Conservation (phyloP, 2,329 filamentous ascomycete genomes). For the Stenocarpella maydis region DNA sequence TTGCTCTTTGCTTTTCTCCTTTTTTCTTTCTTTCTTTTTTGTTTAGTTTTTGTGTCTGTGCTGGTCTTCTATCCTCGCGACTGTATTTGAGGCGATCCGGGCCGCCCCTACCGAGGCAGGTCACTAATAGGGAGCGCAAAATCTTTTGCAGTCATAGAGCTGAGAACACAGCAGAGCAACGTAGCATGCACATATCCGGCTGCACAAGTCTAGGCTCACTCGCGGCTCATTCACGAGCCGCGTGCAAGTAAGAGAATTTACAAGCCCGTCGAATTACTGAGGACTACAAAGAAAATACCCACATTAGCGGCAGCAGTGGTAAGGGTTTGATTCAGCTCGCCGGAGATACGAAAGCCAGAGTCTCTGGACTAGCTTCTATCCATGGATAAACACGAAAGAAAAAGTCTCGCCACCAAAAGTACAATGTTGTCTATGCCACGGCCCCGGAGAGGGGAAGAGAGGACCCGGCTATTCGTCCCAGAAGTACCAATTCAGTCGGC, state of each 20-base stretch:
- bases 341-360: not conserved
- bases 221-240: not conserved
- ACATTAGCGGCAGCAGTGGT: not conserved
- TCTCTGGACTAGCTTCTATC: not conserved
- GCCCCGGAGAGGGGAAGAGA: not conserved
- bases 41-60: too few species aligned
- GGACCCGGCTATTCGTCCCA: not conserved
- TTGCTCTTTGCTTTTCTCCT: too few species aligned
- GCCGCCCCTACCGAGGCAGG: not conserved
- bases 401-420: not conserved
- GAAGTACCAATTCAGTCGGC: not conserved
- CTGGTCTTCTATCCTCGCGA: not conserved
- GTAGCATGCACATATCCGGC: not conserved
- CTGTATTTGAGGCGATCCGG: not conserved
- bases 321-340: not conserved
- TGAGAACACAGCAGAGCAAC: not conserved
- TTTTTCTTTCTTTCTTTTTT: not conserved
- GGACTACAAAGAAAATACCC: not conserved
- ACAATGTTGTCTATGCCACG: not conserved
- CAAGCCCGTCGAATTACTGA: not conserved
- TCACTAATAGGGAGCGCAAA: not conserved
- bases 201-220: not conserved
- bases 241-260: not conserved
- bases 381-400: too few species aligned
- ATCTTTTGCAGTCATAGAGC: not conserved